Evolutionary conservation across 2,329 filamentous ascomycete genomes (phyloP).

Genomic region (Sclerotinia glacialis): DNA sequence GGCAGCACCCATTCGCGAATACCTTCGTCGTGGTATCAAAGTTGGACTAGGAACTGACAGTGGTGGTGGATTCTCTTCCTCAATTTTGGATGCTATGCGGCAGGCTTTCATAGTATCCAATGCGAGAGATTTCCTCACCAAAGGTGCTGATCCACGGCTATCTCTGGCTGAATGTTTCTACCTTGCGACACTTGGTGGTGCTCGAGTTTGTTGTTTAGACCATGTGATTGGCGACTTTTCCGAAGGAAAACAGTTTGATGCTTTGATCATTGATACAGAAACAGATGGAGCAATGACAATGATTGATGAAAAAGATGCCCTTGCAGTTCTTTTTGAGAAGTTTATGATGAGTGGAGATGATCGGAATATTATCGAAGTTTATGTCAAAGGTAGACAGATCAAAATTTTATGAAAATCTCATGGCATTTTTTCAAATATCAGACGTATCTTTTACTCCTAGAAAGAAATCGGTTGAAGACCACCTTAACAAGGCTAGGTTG

Average conservation of each 20-base stretch:
- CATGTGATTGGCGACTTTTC: slow-evolving; percentile 74
- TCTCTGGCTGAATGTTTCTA: slow-evolving; percentile 42
- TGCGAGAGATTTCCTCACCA: slow-evolving; percentile 45
- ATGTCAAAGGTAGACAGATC: slow-evolving; percentile 65
- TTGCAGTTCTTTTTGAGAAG: slow-evolving; percentile 60
- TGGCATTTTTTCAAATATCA: not conserved
- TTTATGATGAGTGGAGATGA: slow-evolving; percentile 93
- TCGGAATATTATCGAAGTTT: slow-evolving; percentile 79
- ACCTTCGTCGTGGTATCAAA: slow-evolving; percentile 56
- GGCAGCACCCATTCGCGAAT: slow-evolving; percentile 58
- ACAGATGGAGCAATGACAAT: slow-evolving; percentile 45
- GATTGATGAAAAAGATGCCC: slow-evolving; percentile 21
- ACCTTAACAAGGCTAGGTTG: not conserved
- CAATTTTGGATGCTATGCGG: slow-evolving; percentile 57
- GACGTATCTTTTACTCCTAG: not conserved
- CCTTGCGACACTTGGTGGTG: slow-evolving; percentile 52
- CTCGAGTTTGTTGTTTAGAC: slow-evolving; percentile 53
- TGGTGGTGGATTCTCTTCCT: slow-evolving; percentile 60
- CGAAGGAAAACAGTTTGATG: slow-evolving; percentile 83
- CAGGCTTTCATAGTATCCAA: slow-evolving; percentile 52
- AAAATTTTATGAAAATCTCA: slow-evolving; percentile 16
- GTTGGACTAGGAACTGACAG: slow-evolving; percentile 66
- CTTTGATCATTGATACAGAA: slow-evolving; percentile 77
- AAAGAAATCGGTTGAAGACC: not conserved
- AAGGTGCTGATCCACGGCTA: slow-evolving; percentile 39